phyloP scores from a whole-genome alignment of 129 eudicot genomes.

The Logfia minima region DNA sequence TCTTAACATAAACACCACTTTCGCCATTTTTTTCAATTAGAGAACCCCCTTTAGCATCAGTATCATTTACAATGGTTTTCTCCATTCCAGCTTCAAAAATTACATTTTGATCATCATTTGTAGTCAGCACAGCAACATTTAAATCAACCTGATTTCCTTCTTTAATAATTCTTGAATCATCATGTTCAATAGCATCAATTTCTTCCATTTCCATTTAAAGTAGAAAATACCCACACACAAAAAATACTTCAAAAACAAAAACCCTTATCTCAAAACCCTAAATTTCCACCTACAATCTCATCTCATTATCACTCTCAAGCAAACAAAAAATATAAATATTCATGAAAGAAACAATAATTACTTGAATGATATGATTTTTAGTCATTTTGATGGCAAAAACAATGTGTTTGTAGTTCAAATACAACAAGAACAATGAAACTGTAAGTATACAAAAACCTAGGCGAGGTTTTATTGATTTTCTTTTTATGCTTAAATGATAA shows the following conservation, averaged over 20 bases:
- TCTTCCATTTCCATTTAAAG: conserved; percentile 27
- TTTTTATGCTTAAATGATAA: no score
- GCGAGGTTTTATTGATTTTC: neutral
- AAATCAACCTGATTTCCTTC: conserved; percentile 27
- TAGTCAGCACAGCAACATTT: conserved; percentile 23
- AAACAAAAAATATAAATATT: neutral
- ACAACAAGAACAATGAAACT: neutral
- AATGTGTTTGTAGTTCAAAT: neutral
- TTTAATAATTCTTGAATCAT: conserved; percentile 7
- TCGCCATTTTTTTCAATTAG: neutral
- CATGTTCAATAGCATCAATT: conserved; percentile 3
- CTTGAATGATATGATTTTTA: neutral
- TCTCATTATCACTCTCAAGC: neutral
- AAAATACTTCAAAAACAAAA: conserved; percentile 11
- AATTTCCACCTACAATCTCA: neutral
- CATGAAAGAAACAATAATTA: neutral
- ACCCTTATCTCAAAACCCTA: conserved; percentile 38
- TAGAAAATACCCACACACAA: conserved; percentile 11
- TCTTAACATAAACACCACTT: neutral
- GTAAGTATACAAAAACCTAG: neutral
- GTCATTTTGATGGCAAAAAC: neutral
- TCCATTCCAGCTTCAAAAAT: neutral
- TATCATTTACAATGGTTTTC: neutral
- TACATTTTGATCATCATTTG: neutral
- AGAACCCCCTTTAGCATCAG: conserved; percentile 9